These are phyloP conservation scores for Skeletonema marinoi DNA, from an alignment of 108 stramenopile species.

Conservation along the genomic window DNA sequence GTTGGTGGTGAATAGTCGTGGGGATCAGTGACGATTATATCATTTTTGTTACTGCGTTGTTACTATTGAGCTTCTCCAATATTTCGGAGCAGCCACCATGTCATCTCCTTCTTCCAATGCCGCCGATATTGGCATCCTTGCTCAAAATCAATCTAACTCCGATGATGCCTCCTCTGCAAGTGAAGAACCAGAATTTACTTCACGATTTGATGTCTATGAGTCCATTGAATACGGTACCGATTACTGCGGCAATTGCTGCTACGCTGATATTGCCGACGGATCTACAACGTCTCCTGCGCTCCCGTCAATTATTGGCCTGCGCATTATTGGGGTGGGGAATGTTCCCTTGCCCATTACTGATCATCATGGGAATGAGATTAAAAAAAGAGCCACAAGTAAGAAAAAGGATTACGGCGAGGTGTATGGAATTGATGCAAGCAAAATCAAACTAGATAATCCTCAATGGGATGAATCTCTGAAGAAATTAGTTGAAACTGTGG, in stretches of 20 bases:
- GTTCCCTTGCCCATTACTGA: conserved; percentile 24
- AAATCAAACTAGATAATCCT: conserved; percentile 15
- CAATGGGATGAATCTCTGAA: conserved; percentile 2
- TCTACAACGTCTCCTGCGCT: conserved; percentile 8
- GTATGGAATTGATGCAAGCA: not conserved
- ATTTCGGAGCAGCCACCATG: not conserved
- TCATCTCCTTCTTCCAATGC: not conserved
- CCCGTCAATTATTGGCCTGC: conserved; percentile 12
- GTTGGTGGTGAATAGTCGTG: no score
- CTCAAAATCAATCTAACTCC: not conserved
- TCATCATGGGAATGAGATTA: conserved; percentile 4
- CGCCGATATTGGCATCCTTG: conserved; percentile 14
- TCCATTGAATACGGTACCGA: not conserved
- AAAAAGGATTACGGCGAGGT: not conserved
- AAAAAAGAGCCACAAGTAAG: not conserved
- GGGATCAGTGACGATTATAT: no score
- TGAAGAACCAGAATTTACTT: not conserved
- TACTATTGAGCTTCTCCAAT: no score
- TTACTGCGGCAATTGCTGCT: conserved; percentile 1
- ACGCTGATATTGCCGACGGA: conserved; percentile 2
- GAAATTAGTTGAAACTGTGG: conserved; percentile 9
- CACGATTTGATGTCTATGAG: not conserved
- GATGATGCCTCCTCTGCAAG: not conserved
- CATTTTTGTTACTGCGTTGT: no score
- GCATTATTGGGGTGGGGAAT: conserved; percentile 14